Conservation (phyloP, 2,329 filamentous ascomycete species). For the Xylariales sp. region DNA sequence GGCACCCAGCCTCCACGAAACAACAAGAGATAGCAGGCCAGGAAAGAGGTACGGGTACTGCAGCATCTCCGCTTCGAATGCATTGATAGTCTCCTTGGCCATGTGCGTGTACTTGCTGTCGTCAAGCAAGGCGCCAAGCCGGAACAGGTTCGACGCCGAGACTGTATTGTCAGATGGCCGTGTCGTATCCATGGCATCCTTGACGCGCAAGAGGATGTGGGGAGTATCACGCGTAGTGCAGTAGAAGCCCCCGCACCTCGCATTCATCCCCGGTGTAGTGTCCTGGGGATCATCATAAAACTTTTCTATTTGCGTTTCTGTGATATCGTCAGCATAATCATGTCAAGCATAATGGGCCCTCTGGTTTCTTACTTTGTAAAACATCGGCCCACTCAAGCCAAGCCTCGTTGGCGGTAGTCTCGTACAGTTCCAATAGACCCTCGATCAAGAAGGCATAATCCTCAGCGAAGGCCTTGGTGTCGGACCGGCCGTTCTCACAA, state of each 20-base stretch:
- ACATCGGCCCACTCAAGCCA: constrained; percentile 78
- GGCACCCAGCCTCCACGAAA: constrained; percentile 68
- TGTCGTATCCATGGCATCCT: constrained; percentile 91
- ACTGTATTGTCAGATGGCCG: constrained; percentile 88
- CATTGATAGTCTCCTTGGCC: constrained; percentile 71
- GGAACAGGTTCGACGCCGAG: constrained; percentile 82
- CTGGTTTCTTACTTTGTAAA: constrained; percentile 47
- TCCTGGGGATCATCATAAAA: constrained; percentile 65
- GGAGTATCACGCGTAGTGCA: constrained; percentile 59
- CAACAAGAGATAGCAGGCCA: constrained; percentile 71
- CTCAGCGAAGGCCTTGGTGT: constrained; percentile 76
- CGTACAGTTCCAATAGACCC: constrained; percentile 79
- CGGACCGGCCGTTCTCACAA: constrained; percentile 58
- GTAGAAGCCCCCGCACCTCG: constrained; percentile 64
- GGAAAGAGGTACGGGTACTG: constrained; percentile 93
- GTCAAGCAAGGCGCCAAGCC: constrained; percentile 62
- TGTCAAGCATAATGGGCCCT: too few relatives aligned
- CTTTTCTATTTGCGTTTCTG: constrained; percentile 54
- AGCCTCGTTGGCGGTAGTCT: constrained; percentile 70
- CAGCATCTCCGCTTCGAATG: constrained; percentile 86
- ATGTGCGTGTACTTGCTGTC: constrained; percentile 49
- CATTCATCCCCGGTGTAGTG: constrained; percentile 26
- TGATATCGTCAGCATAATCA: too few relatives aligned
- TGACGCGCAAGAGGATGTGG: constrained; percentile 78
- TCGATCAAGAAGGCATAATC: constrained; percentile 89